Conservation (phyloP, 331 rosid genomes). For the Ulmus americana region DNA sequence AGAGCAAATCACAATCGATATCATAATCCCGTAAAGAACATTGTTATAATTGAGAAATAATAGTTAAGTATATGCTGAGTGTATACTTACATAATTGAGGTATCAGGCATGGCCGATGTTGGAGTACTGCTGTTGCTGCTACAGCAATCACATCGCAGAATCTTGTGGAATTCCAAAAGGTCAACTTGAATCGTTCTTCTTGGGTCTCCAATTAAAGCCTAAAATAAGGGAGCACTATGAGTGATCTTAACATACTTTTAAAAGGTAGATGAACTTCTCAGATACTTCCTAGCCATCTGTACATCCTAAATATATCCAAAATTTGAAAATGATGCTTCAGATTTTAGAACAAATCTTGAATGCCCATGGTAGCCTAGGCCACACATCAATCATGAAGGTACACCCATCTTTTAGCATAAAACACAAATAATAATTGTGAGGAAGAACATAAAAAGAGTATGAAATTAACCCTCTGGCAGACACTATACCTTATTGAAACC, state of each 20-base stretch:
- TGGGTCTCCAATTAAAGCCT: conserved; percentile 81
- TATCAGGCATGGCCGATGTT: conserved; percentile 64
- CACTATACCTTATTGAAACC: not conserved
- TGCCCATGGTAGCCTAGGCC: not conserved
- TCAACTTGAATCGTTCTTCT: conserved; percentile 75
- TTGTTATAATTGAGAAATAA: not conserved
- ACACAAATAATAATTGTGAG: not conserved
- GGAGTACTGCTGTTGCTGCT: conserved; percentile 43
- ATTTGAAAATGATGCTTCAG: not conserved
- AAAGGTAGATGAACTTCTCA: not conserved
- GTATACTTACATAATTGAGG: conserved; percentile 80
- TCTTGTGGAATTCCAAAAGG: conserved; percentile 52
- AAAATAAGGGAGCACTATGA: not conserved
- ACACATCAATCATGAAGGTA: not conserved
- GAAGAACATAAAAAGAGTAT: not conserved
- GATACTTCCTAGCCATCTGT: not conserved
- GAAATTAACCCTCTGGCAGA: not conserved
- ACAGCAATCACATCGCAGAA: conserved; percentile 69
- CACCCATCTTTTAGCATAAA: not conserved
- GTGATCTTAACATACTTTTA: not conserved
- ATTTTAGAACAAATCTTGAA: not conserved
- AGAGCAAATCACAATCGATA: not conserved
- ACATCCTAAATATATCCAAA: not conserved
- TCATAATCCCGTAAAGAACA: not conserved
- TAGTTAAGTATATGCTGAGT: not conserved